Conservation (phyloP, 2,329 filamentous ascomycete species). For the Orbilia ellipsospora region DNA sequence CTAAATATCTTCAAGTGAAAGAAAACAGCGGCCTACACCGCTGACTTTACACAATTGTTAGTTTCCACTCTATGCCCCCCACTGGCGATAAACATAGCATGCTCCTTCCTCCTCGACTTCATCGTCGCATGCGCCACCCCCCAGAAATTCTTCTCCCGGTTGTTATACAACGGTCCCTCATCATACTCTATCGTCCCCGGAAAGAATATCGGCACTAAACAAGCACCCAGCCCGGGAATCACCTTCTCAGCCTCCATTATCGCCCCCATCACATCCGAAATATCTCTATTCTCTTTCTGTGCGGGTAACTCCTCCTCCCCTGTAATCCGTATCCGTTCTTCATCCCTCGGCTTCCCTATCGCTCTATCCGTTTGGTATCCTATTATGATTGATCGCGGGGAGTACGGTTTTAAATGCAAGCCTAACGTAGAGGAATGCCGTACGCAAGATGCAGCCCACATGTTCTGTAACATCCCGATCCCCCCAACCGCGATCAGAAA, state of each 20-base stretch:
- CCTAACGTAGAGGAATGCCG: slow-evolving; percentile 60
- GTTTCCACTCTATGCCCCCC: not conserved
- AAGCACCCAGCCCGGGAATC: slow-evolving; percentile 60
- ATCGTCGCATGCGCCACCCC: slow-evolving; percentile 47
- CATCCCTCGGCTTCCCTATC: slow-evolving; percentile 35
- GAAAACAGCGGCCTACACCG: too few species aligned
- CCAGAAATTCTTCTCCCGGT: slow-evolving; percentile 55
- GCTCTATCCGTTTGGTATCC: slow-evolving; percentile 51
- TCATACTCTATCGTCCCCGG: slow-evolving; percentile 57
- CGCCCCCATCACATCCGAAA: slow-evolving; percentile 61
- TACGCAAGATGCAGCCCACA: slow-evolving; percentile 61
- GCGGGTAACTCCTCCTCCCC: slow-evolving; percentile 45
- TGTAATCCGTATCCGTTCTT: slow-evolving; percentile 9
- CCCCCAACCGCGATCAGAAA: slow-evolving; percentile 63
- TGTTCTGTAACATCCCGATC: slow-evolving; percentile 64
- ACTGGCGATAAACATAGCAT: slow-evolving; percentile 33
- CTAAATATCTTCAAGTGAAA: too few species aligned
- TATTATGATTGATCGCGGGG: slow-evolving; percentile 44
- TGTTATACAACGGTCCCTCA: slow-evolving; percentile 41
- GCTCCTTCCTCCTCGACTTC: slow-evolving; percentile 39
- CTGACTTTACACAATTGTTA: too few species aligned
- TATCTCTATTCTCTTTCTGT: slow-evolving; percentile 58
- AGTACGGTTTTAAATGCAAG: slow-evolving; percentile 58
- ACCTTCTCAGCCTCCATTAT: slow-evolving; percentile 60
- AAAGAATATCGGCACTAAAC: slow-evolving; percentile 61